Conservation (phyloP, 2,329 filamentous ascomycete species). For the Aspergillus hortae region DNA sequence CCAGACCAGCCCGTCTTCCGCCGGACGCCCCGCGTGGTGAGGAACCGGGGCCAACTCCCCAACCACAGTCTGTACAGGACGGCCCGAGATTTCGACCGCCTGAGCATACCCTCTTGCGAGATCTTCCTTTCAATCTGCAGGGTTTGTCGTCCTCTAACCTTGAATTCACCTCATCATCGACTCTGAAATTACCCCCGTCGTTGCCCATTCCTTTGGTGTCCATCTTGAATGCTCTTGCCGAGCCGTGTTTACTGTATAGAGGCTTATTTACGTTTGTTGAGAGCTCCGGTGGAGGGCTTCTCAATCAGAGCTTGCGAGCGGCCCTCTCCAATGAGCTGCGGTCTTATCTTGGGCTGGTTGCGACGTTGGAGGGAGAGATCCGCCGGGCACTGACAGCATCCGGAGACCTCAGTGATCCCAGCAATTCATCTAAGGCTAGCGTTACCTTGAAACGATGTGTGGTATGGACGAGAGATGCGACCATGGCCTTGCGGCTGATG, state of each 20-base stretch:
- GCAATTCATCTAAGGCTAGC: slow-evolving; percentile 75
- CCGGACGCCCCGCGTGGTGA: not conserved
- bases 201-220: slow-evolving; percentile 82
- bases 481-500: slow-evolving; percentile 90
- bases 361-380: slow-evolving; percentile 89
- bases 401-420: slow-evolving; percentile 55
- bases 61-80: slow-evolving; percentile 16
- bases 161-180: slow-evolving; percentile 66
- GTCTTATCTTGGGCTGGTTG: slow-evolving; percentile 85
- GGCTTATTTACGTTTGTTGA: slow-evolving; percentile 78
- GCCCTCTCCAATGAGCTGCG: slow-evolving; percentile 81
- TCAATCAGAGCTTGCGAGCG: slow-evolving; percentile 86
- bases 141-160: slow-evolving; percentile 85
- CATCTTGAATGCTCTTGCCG: slow-evolving; percentile 81
- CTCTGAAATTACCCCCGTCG: slow-evolving; percentile 71
- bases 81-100: slow-evolving; percentile 49
- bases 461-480: slow-evolving; percentile 95
- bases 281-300: slow-evolving; percentile 73
- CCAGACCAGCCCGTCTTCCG: slow-evolving; percentile 4
- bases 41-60: slow-evolving; percentile 13
- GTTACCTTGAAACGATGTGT: slow-evolving; percentile 94
- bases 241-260: slow-evolving; percentile 89
- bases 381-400: slow-evolving; percentile 72
- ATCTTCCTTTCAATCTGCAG: slow-evolving; percentile 89
- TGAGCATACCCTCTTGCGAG: slow-evolving; percentile 66